These are phyloP conservation scores for Pseudoturritis turrita DNA, from an alignment of 345 rosid genomes.

Conservation along the genomic window DNA sequence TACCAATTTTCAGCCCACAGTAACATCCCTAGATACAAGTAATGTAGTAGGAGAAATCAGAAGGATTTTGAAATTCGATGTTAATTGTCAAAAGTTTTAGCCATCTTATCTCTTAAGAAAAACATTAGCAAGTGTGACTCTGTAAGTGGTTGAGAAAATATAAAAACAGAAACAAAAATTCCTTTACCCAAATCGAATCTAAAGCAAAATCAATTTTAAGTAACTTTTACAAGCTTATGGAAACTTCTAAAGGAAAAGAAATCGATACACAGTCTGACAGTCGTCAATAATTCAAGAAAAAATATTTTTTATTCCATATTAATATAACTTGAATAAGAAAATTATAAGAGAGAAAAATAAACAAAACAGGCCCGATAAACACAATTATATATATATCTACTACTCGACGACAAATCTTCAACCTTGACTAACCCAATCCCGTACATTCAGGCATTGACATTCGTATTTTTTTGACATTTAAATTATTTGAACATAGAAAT, in stretches of 20 bases:
- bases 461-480: slow-evolving; percentile 28
- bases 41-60: too few species aligned
- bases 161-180: background rate
- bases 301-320: background rate
- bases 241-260: background rate
- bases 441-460: slow-evolving; percentile 21
- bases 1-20: too few species aligned
- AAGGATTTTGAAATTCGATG: background rate
- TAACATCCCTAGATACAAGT: too few species aligned
- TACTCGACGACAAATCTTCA: slow-evolving; percentile 8
- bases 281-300: background rate
- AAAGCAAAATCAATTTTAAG: background rate
- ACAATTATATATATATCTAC: background rate
- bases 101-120: background rate
- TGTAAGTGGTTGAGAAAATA: background rate
- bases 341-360: background rate
- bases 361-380: background rate
- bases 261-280: background rate
- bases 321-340: background rate
- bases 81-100: background rate
- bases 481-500: slow-evolving; percentile 13
- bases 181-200: background rate
- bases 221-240: background rate
- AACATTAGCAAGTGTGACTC: background rate
- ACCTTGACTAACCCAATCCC: slow-evolving; percentile 4